A percentile compares a stretch with the other conserved stretches of the same genome.
Evolutionary conservation across 208 protist genomes (phyloP).

Genomic region (Sergeia podlipaevii): DNA sequence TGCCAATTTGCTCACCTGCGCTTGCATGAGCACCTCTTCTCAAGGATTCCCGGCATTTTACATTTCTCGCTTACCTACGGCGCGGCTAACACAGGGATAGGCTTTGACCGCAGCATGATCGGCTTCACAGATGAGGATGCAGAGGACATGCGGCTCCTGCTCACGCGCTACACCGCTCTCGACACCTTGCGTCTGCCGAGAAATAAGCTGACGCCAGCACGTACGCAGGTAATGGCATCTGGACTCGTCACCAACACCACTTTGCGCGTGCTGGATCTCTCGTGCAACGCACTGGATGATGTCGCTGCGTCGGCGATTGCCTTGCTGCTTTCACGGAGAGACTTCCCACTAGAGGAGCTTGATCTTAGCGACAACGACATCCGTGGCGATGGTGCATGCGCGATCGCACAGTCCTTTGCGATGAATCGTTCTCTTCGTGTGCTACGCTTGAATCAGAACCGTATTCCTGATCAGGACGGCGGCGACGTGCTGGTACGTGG

Average conservation of each 20-base stretch:
- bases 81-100: conserved; percentile 45
- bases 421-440: conserved; percentile 77
- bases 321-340: conserved; percentile 54
- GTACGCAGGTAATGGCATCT: conserved; percentile 52
- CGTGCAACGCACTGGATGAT: conserved; percentile 78
- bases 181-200: conserved; percentile 54
- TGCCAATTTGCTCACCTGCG: conserved; percentile 72
- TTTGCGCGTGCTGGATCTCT: conserved; percentile 79
- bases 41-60: conserved; percentile 49
- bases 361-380: conserved; percentile 81
- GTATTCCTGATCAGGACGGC: conserved; percentile 64
- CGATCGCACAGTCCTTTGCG: conserved; percentile 61
- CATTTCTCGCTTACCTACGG: conserved; percentile 75
- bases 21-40: conserved; percentile 66
- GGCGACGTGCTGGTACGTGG: conserved; percentile 44
- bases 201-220: conserved; percentile 54
- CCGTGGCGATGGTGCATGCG: conserved; percentile 37
- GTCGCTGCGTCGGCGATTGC: conserved; percentile 47
- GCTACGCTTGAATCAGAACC: conserved; percentile 76
- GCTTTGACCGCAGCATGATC: conserved; percentile 55
- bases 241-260: conserved; percentile 55
- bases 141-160: conserved; percentile 37
- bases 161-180: conserved; percentile 45
- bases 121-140: conserved; percentile 80
- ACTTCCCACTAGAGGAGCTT: conserved; percentile 70